Base-by-base conservation (phyloP, 495 filamentous ascomycete genomes). In the Neurospora discreta region DNA sequence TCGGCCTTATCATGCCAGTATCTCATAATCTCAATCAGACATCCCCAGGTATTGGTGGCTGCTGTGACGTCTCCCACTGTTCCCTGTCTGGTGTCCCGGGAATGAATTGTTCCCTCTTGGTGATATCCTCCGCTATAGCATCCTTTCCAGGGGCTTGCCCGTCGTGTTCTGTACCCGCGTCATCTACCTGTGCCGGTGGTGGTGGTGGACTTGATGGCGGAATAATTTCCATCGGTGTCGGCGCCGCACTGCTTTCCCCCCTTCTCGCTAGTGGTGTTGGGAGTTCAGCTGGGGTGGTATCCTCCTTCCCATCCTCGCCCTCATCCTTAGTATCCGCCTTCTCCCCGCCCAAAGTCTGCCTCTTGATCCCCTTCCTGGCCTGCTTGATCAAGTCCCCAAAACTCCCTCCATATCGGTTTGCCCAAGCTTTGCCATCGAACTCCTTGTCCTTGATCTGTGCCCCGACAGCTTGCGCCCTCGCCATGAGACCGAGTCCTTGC, bases 401-500 rank as follows among this genome's bases (percentile, higher is more conserved):
- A 13, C 93, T 90, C 40, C 78, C 79, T 26, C 87, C 87, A 82
- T 99, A 90, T 69, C 82, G 90, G 18, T 80, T 81, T 39, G 90
- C 90, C 93, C 94, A 98, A 1, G 86, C 90, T 0, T 84, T 84
- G 5, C 88, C 89, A 81, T 98, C 90, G 74, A 97, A 98, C 68
- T 94, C 90, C 77, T 95, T 97, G 71, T 87, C 86, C 84, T 92
- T 92, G 73, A 83, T 84, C 73, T 84, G 81, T 16, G 79, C 79
- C 0, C 82, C 82, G 1, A 75, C 40, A 46, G 65, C 75, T 7
- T 78, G 75, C 9, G 78, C 71, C 30, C 72, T 74, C 1, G 81
- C 80, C 26, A 68, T 72, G 16, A 75, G 46, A 13, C 46, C 20
- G 10, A 15, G 52, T 65, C 52, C 52, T 15, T 30, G 23, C 23